phyloP scores from a whole-genome alignment of 192 early-diverging fungal species.

The Paraglomus occultum region DNA sequence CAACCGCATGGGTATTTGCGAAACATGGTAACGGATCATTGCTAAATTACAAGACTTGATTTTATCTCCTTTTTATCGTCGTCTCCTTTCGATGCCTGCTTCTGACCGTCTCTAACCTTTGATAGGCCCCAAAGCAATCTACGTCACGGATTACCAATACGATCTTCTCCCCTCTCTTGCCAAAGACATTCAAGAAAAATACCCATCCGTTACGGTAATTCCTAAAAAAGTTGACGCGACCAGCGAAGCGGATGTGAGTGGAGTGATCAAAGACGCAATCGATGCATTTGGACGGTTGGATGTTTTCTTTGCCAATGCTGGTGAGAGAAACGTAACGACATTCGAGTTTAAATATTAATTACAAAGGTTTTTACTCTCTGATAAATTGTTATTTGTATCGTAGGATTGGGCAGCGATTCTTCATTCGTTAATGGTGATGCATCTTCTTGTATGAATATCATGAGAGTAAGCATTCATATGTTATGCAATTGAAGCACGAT shows the following conservation, averaged over 20 bases:
- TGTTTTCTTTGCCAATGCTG: constrained; percentile 59
- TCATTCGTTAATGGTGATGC: constrained; percentile 20
- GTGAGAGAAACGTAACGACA: constrained; percentile 18
- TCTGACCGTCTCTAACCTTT: background rate
- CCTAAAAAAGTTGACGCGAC: constrained; percentile 47
- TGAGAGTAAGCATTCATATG: constrained; percentile 31
- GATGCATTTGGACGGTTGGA: constrained; percentile 45
- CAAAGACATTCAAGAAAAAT: constrained; percentile 37
- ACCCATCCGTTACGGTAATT: constrained; percentile 36
- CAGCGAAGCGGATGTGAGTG: constrained; percentile 35
- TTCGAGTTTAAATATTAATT: background rate
- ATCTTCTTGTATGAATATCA: constrained; percentile 22
- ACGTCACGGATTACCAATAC: constrained; percentile 42
- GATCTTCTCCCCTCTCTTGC: constrained; percentile 40
- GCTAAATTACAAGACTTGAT: background rate
- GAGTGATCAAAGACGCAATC: constrained; percentile 41
- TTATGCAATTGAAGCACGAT: constrained; percentile 33
- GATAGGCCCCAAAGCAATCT: constrained; percentile 37
- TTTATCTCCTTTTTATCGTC: background rate
- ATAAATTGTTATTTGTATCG: constrained; percentile 22
- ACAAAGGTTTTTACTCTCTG: background rate
- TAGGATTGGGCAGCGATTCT: constrained; percentile 16
- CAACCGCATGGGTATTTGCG: constrained; percentile 36
- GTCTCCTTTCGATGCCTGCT: background rate
- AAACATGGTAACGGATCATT: constrained; percentile 14